Base-by-base conservation (phyloP, 306 rosid species). In the Oxytropis ochrocephala region DNA sequence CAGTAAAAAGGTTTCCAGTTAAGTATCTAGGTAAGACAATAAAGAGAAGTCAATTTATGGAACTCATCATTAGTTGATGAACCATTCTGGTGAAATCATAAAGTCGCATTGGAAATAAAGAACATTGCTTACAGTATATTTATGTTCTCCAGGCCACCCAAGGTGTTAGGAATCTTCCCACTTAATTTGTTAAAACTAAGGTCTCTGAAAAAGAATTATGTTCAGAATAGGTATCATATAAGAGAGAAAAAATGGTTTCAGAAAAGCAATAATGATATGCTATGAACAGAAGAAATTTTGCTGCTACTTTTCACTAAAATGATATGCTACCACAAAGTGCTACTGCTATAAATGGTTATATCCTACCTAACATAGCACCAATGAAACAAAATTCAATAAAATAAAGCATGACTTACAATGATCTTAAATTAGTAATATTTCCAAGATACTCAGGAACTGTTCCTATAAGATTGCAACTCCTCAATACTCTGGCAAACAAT, bases 391-490 rank as follows among this genome's bases (percentile, higher is more conserved):
- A 47, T 8, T 3, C 2, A 48, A 57, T 21, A 65, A 5, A 48
- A 12, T 7, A 60, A 60, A 48, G 6, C 56, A 65, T 64, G 11
- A 52, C 95, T 80, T 46, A 86, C 97, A 91, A 71, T 54, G 73
- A 64, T 78, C 51, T 72, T 71, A 91, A 75, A 2, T 4, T 64
- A 1, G 35, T 48, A 56, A 91, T 61, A 5, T 53, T 8, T 49
- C 73, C 85, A 5, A 90, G 82, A 78, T 70, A 84, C 5, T 76
- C 78, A 17, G 78, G 81, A 36, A 67, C 57, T 0, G 29, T n/a
- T 46, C 85, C 81, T 52, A 46, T 51, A 36, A 81, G 75, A 62
- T 81, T 76, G 79, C 85, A 76, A 46, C 81, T 81, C 79, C 85
- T 76, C 64, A 81, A 2, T 38, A 81, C 27, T 43, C 84, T 80